These are phyloP conservation scores for Penicillium dipodomyicola DNA, from an alignment of 495 filamentous ascomycete genomes.

Conservation along the genomic window DNA sequence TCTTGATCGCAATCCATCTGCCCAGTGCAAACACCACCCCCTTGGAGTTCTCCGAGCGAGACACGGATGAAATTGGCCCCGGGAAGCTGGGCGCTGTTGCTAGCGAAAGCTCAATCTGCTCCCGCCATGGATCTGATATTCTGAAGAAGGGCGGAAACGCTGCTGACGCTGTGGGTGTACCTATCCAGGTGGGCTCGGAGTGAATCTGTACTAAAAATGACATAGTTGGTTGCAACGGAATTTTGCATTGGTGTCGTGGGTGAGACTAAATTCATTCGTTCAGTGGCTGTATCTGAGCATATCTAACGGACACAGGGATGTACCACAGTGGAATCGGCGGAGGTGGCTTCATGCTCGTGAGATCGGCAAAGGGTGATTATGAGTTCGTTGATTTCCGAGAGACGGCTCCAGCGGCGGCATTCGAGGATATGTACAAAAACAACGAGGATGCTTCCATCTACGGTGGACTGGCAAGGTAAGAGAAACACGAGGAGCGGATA, in stretches of 20 bases:
- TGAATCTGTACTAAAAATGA: neutral
- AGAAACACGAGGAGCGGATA: neutral
- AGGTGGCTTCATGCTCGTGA: constrained; percentile 83
- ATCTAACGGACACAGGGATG: constrained; percentile 52
- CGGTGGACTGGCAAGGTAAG: constrained; percentile 65
- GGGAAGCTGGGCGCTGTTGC: constrained; percentile 71
- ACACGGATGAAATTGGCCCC: constrained; percentile 4
- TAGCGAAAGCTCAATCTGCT: constrained; percentile 73
- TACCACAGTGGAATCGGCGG: constrained; percentile 86
- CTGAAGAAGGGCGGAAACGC: constrained; percentile 69
- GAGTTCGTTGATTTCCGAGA: constrained; percentile 86
- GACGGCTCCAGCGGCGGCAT: constrained; percentile 74
- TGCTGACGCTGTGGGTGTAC: constrained; percentile 60
- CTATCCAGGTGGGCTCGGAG: neutral
- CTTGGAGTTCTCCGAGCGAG: constrained; percentile 17
- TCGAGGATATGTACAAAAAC: constrained; percentile 74
- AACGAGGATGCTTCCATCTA: constrained; percentile 46
- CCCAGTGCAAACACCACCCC: constrained; percentile 26
- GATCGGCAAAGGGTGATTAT: constrained; percentile 59
- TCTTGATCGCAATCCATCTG: constrained; percentile 26
- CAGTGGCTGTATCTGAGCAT: neutral
- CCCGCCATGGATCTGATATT: constrained; percentile 69
- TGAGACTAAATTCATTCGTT: constrained; percentile 21
- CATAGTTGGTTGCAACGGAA: constrained; percentile 62
- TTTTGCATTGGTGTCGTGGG: constrained; percentile 75